phyloP scores from a whole-genome alignment of 2,329 filamentous ascomycete genomes.

The Aspergillus uvarum region DNA sequence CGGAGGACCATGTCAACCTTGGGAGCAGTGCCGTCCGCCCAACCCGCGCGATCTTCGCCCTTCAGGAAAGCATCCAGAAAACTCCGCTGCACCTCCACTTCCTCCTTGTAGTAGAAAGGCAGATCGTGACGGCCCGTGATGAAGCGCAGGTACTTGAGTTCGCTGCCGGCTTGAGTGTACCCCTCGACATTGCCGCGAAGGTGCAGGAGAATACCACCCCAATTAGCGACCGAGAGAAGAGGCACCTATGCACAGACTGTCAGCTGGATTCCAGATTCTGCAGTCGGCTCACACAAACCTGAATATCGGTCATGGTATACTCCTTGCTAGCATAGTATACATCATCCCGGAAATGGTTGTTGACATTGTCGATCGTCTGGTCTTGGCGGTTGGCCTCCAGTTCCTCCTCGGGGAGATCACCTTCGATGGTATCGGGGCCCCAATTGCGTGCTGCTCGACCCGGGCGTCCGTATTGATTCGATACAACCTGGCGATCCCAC shows the following conservation, averaged over 20 bases:
- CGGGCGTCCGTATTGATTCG: constrained; percentile 66
- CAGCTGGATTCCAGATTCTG: background rate
- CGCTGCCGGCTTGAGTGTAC: constrained; percentile 62
- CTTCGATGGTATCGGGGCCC: constrained; percentile 49
- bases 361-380: constrained; percentile 48
- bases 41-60: constrained; percentile 56
- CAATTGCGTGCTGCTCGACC: constrained; percentile 53
- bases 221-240: constrained; percentile 66
- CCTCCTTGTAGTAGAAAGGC: constrained; percentile 69
- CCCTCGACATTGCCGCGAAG: constrained; percentile 69
- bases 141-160: constrained; percentile 67
- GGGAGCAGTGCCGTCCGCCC: constrained; percentile 54
- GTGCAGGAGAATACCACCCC: constrained; percentile 69
- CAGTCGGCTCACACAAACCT: constrained; percentile 44
- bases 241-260: constrained; percentile 38
- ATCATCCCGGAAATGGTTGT: constrained; percentile 61
- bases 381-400: constrained; percentile 40
- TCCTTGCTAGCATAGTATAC: constrained; percentile 65
- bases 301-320: constrained; percentile 63
- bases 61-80: constrained; percentile 73
- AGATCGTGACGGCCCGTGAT: constrained; percentile 70
- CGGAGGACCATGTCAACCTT: constrained; percentile 62
- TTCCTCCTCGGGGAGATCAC: constrained; percentile 38
- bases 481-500: constrained; percentile 67
- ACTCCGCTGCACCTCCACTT: constrained; percentile 65